Conservation (phyloP, 1,284 basidiomycete genomes). For the Mycosarcoma maydis region DNA sequence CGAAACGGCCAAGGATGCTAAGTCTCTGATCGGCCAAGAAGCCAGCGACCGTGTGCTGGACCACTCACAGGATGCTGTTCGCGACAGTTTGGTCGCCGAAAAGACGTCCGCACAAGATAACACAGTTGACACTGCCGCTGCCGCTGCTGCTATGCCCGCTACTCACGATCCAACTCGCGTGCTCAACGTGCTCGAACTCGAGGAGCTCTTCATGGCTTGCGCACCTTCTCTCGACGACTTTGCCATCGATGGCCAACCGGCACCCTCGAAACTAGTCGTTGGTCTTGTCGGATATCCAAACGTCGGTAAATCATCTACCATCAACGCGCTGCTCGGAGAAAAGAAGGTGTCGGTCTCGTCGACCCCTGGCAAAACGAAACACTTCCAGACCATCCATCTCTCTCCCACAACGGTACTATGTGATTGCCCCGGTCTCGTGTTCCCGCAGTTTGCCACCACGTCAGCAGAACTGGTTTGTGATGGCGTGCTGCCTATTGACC, state of each 20-base stretch:
- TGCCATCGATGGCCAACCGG: conserved; percentile 38
- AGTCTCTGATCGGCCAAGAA: conserved; percentile 47
- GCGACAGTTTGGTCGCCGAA: conserved; percentile 33
- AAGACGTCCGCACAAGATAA: conserved; percentile 29
- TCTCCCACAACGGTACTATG: conserved; percentile 89
- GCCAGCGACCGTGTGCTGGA: conserved; percentile 32
- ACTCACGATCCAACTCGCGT: conserved; percentile 79
- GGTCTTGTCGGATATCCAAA: conserved; percentile 77
- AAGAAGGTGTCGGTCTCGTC: conserved; percentile 66
- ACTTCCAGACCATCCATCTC: conserved; percentile 97
- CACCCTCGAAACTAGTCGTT: conserved; percentile 72
- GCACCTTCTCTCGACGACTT: conserved; percentile 80
- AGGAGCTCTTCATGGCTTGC: conserved; percentile 80
- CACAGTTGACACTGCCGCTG: conserved; percentile 57
- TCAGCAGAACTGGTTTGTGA: conserved; percentile 93
- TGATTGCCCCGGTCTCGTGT: conserved; percentile 98
- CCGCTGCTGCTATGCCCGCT: conserved; percentile 60
- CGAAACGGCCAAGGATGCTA: conserved; percentile 38
- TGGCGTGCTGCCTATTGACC: conserved; percentile 96
- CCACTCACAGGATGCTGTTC: conserved; percentile 26
- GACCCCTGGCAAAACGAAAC: conserved; percentile 86
- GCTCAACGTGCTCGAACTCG: conserved; percentile 86
- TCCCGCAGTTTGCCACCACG: conserved; percentile 82
- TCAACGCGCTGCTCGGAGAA: conserved; percentile 65
- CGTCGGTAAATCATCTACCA: conserved; percentile 66